Base-by-base conservation (phyloP, 768 basidiomycete species). In the Boletus sensibilis region DNA sequence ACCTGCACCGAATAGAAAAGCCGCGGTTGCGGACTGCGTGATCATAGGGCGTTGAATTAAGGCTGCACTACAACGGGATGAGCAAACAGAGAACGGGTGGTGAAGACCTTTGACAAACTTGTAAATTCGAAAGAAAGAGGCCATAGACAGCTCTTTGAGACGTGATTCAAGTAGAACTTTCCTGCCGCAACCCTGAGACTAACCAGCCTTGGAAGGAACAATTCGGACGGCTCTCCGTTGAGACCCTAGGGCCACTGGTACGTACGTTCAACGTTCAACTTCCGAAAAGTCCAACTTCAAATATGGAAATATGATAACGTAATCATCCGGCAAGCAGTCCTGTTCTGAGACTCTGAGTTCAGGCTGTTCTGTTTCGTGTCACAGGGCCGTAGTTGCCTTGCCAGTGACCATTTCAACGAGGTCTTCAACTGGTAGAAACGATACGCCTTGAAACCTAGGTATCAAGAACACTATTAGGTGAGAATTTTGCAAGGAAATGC, bases 1-100 rank as follows among this genome's bases (percentile, higher is more conserved):
- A 21, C 89, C 90, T 7, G 80, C 76, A 42, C 88, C 86, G 59
- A 92, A 92, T 10, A 92, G 74, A 49, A 87, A 62, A 1, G 79
- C 82, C 0, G 86, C 87, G 1, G 88, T 88, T 0, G 73, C 71
- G 54, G 84, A 88, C 61, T 89, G 87, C 2, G 83, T 73, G 18
- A 83, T 52, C 74, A 88, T 75, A 0, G 89, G 88, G 13, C 82
- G 77, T 12, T 84, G 80, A 49, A 86, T 71, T 21, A 90, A 78
- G 20, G 79, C 73, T 1, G 83, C 74, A 67, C 88, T 90, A 68
- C 27, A 31, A 35, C 7, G 38, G 20, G 37, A 60, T 62, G 56
- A 61, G 47, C 35, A 57, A 46, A 41, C 27, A 33, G 23, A 27
- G n/a, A 27, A 43, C 7, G 5, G 1, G 8, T 0, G 14, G 37